phyloP scores from a whole-genome alignment of 768 basidiomycete species.

The Tulasnella sp. region DNA sequence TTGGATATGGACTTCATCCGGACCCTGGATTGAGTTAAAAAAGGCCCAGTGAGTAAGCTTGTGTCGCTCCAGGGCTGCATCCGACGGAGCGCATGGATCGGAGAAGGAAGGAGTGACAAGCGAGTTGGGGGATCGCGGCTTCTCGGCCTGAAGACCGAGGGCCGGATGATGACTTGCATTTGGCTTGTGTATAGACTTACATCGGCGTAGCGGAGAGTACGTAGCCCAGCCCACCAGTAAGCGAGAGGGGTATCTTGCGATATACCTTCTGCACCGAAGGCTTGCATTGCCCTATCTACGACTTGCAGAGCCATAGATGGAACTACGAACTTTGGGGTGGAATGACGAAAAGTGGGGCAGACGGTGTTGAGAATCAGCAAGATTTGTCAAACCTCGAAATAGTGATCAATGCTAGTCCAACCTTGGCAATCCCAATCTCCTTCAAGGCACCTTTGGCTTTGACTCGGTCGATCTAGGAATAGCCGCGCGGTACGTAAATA shows the following conservation, averaged over 20 bases:
- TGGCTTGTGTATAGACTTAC: conserved; percentile 45
- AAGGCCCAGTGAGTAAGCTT: conserved; percentile 19
- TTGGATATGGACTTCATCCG: conserved; percentile 79
- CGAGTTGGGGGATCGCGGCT: background rate
- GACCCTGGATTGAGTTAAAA: conserved; percentile 34
- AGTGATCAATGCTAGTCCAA: conserved; percentile 35
- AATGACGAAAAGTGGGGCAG: background rate
- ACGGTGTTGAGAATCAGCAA: background rate
- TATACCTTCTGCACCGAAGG: conserved; percentile 94
- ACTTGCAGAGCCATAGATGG: conserved; percentile 85
- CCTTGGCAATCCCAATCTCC: conserved; percentile 98
- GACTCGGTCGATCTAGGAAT: conserved; percentile 72
- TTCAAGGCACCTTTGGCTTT: conserved; percentile 93
- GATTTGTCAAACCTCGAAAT: background rate
- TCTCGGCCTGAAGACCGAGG: background rate
- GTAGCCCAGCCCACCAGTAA: conserved; percentile 65
- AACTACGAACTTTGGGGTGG: conserved; percentile 72
- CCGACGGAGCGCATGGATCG: conserved; percentile 24
- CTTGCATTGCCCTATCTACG: conserved; percentile 93
- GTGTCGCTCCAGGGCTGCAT: background rate
- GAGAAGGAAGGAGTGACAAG: conserved; percentile 23
- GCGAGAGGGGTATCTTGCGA: conserved; percentile 87
- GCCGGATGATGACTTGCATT: background rate
- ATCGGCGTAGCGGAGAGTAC: conserved; percentile 86
- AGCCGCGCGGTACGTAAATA: background rate